Evolutionary conservation across 345 rosid genomes (phyloP).

Genomic region (Nasturtium officinale): DNA sequence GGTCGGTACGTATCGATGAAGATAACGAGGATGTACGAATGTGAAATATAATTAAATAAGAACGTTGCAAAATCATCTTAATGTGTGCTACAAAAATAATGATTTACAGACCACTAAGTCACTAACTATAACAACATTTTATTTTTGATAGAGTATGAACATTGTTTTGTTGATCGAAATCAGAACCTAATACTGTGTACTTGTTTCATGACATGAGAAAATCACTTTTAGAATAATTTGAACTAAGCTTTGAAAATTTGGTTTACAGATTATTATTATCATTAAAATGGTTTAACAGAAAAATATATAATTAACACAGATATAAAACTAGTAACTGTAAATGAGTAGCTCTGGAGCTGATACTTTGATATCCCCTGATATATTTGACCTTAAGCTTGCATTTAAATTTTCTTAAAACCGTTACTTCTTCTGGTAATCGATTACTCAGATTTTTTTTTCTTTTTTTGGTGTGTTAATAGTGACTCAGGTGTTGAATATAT

Average conservation of each 20-base stretch:
- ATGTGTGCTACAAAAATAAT: background rate
- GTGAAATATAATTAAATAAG: background rate
- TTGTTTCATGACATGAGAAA: background rate
- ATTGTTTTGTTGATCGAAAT: constrained; percentile 1
- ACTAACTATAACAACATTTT: background rate
- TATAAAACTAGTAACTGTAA: background rate
- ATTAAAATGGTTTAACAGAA: no score
- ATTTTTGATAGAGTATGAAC: background rate
- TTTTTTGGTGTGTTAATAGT: no score
- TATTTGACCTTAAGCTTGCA: background rate
- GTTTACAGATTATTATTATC: background rate
- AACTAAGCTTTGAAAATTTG: background rate
- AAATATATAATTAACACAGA: background rate
- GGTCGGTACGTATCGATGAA: constrained; percentile 21
- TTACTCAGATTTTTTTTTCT: no score
- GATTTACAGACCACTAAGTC: background rate
- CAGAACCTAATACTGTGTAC: background rate
- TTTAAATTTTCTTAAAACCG: background rate
- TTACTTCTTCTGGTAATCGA: background rate
- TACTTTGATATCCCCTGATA: background rate
- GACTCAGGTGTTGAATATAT: background rate
- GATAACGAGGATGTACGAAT: constrained; percentile 17
- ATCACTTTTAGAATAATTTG: background rate
- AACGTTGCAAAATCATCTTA: background rate
- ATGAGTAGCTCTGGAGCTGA: background rate